A percentile compares a stretch with the other conserved stretches of the same genome.
Evolutionary conservation across 83 land plant genomes (phyloP).

Genomic region (Picea mariana): DNA sequence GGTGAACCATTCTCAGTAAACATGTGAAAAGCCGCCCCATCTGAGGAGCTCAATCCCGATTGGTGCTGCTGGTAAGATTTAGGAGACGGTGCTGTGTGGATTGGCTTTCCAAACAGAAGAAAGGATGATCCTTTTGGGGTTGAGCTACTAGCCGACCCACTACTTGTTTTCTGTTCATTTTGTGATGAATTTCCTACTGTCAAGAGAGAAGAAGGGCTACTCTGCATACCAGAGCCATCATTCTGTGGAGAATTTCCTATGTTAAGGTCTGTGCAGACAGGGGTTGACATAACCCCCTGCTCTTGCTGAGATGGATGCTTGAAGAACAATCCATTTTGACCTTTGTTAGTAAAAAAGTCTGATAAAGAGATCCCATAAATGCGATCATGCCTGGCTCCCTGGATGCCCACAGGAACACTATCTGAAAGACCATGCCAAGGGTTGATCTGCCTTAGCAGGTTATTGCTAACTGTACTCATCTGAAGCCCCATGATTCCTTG

Average conservation of each 20-base stretch:
- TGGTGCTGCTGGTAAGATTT: background rate
- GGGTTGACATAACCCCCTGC: background rate
- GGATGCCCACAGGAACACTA: constrained; percentile 92
- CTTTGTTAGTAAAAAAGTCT: too few relatives aligned
- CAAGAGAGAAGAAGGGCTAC: constrained; percentile 31
- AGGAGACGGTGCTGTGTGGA: constrained; percentile 33
- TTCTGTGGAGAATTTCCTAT: background rate
- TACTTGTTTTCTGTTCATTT: background rate
- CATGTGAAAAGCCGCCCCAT: background rate
- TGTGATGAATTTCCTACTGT: constrained; percentile 40
- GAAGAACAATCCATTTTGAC: too few relatives aligned
- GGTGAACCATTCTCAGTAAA: constrained; percentile 31
- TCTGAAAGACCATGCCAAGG: constrained; percentile 62
- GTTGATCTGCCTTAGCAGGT: constrained; percentile 59
- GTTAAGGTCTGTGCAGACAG: constrained; percentile 18
- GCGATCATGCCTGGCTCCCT: constrained; percentile 99
- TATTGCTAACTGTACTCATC: constrained; percentile 50
- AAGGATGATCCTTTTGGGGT: constrained; percentile 34
- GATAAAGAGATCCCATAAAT: background rate
- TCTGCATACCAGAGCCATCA: constrained; percentile 1
- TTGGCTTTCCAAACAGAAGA: constrained; percentile 62
- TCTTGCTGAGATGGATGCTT: too few relatives aligned
- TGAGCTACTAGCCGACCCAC: background rate
- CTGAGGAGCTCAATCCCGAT: background rate
- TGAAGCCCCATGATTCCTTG: constrained; percentile 54